Conservation (phyloP, 179 eudicot genomes). For the Silene coronaria region DNA sequence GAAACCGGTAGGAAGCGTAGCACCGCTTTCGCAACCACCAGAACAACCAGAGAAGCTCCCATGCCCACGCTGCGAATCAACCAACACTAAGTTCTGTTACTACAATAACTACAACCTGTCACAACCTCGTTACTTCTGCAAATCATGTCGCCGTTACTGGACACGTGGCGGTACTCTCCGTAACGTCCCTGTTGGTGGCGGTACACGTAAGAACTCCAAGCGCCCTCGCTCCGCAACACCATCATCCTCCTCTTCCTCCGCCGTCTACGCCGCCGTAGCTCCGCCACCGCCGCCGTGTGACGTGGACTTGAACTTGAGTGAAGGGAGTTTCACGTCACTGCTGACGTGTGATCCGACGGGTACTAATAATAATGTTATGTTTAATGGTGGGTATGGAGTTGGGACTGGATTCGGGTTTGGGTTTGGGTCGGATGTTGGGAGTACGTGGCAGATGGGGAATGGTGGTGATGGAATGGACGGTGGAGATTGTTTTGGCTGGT, state of each 20-base stretch:
- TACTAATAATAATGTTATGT: neutral
- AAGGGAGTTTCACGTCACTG: neutral
- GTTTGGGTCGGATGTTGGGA: neutral
- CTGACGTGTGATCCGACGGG: neutral
- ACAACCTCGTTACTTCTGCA: slow-evolving; percentile 6
- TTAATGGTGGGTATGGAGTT: neutral
- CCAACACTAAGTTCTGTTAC: slow-evolving; percentile 11
- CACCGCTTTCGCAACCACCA: no score
- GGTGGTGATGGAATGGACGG: slow-evolving; percentile 4
- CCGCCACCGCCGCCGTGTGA: neutral
- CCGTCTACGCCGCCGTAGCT: no score
- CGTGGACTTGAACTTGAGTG: slow-evolving; percentile 10
- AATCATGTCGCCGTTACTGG: slow-evolving; percentile 9
- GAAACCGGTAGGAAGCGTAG: no score
- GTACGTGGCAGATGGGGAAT: slow-evolving; percentile 1
- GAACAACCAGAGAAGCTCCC: neutral
- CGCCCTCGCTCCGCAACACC: neutral
- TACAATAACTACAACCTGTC: neutral
- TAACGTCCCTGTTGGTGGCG: slow-evolving; percentile 3
- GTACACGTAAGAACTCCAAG: slow-evolving; percentile 5
- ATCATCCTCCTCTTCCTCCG: neutral
- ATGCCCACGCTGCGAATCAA: slow-evolving; percentile 9
- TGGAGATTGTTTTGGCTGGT: neutral
- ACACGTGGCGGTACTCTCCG: slow-evolving; percentile 11
- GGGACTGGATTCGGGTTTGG: neutral